A percentile compares a stretch with the other conserved stretches of the same genome.
These are phyloP conservation scores for Eragrostis tef DNA, from an alignment of 202 grass and related monocot genomes.

Conservation along the genomic window DNA sequence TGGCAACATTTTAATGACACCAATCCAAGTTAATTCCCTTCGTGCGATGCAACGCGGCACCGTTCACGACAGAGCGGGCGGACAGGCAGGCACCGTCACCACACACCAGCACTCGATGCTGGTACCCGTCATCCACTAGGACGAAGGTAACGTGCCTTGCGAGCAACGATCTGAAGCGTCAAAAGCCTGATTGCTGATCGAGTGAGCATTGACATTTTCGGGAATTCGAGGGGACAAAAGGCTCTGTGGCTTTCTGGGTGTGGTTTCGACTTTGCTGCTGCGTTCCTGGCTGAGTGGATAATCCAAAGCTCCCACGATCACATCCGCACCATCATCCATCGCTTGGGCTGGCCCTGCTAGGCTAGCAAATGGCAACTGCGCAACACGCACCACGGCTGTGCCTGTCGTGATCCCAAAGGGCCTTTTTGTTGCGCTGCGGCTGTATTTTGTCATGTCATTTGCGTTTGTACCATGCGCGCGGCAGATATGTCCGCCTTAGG, in stretches of 20 bases:
- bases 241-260: conserved; percentile 18
- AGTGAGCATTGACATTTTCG: background rate
- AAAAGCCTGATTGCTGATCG: background rate
- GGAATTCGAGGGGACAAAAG: background rate
- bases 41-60: background rate
- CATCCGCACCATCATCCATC: background rate
- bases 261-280: background rate
- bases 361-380: background rate
- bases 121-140: background rate
- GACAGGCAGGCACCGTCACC: background rate
- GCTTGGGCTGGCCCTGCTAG: background rate
- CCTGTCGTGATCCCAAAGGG: background rate
- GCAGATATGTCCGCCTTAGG: background rate
- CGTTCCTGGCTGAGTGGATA: background rate
- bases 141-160: conserved; percentile 18
- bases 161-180: conserved; percentile 11
- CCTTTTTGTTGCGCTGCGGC: background rate
- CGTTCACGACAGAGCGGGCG: background rate
- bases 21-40: background rate
- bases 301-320: background rate
- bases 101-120: background rate
- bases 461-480: background rate
- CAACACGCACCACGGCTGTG: background rate
- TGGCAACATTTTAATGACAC: background rate
- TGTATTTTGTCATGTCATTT: background rate